phyloP scores from a whole-genome alignment of 768 basidiomycete species.

The Macrolepiota fuliginosa region DNA sequence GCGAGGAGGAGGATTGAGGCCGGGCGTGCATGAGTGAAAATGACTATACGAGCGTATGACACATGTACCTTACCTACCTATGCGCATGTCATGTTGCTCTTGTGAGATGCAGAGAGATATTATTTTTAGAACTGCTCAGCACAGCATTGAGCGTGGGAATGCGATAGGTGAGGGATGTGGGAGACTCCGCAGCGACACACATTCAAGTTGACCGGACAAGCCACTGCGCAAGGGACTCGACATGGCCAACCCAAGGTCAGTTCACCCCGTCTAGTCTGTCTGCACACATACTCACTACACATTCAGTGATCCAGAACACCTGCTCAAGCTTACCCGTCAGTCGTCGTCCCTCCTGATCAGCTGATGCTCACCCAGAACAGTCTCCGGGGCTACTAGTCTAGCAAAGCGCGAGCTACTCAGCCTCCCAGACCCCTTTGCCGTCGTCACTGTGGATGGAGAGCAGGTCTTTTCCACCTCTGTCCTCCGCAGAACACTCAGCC shows the following conservation, averaged over 20 bases:
- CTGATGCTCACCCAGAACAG: conserved; percentile 31
- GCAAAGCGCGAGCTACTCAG: conserved; percentile 77
- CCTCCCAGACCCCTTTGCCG: conserved; percentile 86
- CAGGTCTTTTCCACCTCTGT: conserved; percentile 78
- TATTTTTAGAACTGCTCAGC: conserved; percentile 1
- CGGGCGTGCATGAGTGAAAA: conserved; percentile 48
- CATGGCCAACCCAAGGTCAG: conserved; percentile 34
- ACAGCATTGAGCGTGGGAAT: conserved; percentile 13
- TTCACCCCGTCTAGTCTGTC: background rate
- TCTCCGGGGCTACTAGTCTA: conserved; percentile 73
- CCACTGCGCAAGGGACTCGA: background rate
- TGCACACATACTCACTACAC: conserved; percentile 22
- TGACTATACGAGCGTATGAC: background rate
- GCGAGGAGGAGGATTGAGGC: conserved; percentile 89
- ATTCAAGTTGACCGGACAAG: background rate
- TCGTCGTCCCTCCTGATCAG: conserved; percentile 1
- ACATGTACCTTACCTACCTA: background rate
- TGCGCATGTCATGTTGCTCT: background rate
- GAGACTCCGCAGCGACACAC: conserved; percentile 1
- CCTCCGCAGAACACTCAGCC: conserved; percentile 63
- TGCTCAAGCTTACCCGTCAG: conserved; percentile 49
- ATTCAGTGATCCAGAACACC: conserved; percentile 46
- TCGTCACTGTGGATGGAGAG: conserved; percentile 82
- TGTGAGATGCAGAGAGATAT: background rate
- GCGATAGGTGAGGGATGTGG: background rate